Percentiles rank a stretch among this genome's conserved stretches.
These are phyloP conservation scores for Backusella liffmaniae DNA, from an alignment of 192 early-diverging fungal genomes.

Conservation along the genomic window DNA sequence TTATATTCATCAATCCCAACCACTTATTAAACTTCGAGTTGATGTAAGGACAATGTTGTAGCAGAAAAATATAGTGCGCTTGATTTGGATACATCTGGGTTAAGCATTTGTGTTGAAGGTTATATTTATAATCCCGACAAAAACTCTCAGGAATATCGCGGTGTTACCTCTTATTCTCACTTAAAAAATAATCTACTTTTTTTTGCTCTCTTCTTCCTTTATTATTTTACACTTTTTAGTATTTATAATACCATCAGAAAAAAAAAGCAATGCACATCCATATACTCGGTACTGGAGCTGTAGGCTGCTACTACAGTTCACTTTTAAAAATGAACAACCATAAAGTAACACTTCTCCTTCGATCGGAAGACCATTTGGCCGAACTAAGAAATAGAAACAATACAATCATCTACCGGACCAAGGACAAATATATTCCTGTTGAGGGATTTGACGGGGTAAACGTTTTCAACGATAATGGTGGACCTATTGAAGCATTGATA, in stretches of 20 bases:
- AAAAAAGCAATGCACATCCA: constrained; percentile 40
- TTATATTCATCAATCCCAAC: too few species aligned
- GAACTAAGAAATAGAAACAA: constrained; percentile 9
- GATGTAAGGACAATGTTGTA: too few species aligned
- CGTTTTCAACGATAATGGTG: neutral
- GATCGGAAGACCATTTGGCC: constrained; percentile 20
- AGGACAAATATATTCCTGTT: constrained; percentile 2
- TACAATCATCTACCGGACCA: constrained; percentile 7
- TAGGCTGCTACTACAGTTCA: constrained; percentile 61
- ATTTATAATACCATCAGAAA: neutral
- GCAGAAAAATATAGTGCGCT: too few species aligned
- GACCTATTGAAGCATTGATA: constrained; percentile 47
- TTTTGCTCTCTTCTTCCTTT: neutral
- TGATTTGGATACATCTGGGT: too few species aligned
- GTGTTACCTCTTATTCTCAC: neutral
- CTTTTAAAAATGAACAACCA: constrained; percentile 46
- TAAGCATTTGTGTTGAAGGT: too few species aligned
- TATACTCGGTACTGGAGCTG: constrained; percentile 67
- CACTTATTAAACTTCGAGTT: too few species aligned
- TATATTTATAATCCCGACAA: too few species aligned
- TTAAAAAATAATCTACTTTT: neutral
- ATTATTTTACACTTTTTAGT: neutral
- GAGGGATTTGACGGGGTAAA: neutral
- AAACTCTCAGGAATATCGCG: too few species aligned
- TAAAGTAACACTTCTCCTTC: constrained; percentile 58